Evolutionary conservation across 257 asterid species (phyloP), one percentile per base, ranked within the genome.

Genomic region (Ilex aquifolium): DNA sequence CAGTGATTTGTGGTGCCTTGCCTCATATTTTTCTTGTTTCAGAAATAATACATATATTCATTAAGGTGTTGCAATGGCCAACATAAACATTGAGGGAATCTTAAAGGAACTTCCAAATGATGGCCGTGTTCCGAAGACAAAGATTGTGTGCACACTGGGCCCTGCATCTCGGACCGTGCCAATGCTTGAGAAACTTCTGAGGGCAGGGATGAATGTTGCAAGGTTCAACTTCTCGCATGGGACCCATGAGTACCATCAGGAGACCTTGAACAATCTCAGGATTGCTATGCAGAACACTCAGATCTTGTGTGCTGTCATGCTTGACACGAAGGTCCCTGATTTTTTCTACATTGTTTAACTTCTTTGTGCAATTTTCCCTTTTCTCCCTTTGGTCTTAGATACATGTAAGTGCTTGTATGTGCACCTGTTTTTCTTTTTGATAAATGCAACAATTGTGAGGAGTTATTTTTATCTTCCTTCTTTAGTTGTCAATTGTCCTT

Each of bases 131-230:
- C 95, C 91, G 29, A 88, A 88, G 79, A 88, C 96, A 3, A 88
- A 88, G 77, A 88, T 88, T 56, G 96, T 88, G 2, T 88, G 96
- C 80, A 88, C 96, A 30, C 63, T 88, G 72, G 96, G 96, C 14
- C 96, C 96, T 1, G 81, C 96, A 21, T 88, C 96, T 52, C 75
- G 92, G n/a, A 59, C 95, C 2, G 95, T 88, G 29, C 79, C 76
- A 1, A 88, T 86, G 92, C 29, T 74, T 58, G 96, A 88, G 83
- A 88, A 86, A 80, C 92, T 88, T 13, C 92, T 88, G 13, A 77
- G 74, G 9, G 96, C 96, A 1, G 96, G 96, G 4, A 86, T 88
- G 95, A 88, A 88, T n/a, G 96, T 88, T 64, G 95, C 96, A 17
- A 56, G 96, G 57, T 88, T 88, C 81, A 88, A 88, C 70, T 88